Evolutionary conservation across 2,329 filamentous ascomycete species (phyloP).

Genomic region (Penicillium sclerotiorum): DNA sequence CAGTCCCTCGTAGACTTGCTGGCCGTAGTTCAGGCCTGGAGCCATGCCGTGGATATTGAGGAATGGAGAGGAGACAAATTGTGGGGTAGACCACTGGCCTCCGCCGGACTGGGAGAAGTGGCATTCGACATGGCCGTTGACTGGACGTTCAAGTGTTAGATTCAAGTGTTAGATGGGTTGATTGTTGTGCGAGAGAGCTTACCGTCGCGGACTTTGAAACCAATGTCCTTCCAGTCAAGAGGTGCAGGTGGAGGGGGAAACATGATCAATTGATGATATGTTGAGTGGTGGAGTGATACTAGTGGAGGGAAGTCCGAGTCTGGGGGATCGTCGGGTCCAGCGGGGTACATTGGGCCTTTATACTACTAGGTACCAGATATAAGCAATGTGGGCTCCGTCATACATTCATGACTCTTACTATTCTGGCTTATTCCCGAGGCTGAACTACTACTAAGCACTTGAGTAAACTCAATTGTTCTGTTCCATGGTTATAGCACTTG

Average conservation of each 20-base stretch:
- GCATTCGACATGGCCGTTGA: constrained; percentile 92
- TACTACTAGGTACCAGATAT: neutral
- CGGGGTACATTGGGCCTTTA: constrained; percentile 1
- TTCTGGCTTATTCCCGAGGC: neutral
- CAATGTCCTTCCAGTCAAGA: constrained; percentile 84
- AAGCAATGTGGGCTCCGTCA: no score
- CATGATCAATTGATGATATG: constrained; percentile 5
- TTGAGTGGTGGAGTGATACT: neutral
- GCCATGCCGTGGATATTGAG: constrained; percentile 93
- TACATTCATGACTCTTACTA: neutral
- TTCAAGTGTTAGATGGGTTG: neutral
- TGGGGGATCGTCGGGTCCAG: neutral
- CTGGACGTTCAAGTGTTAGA: constrained; percentile 48
- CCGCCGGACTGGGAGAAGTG: constrained; percentile 75
- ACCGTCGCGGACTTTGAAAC: constrained; percentile 92
- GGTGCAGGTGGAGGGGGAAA: constrained; percentile 38
- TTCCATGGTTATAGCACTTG: no score
- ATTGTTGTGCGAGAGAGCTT: constrained; percentile 25
- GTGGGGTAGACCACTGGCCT: constrained; percentile 72
- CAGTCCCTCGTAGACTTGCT: constrained; percentile 97
- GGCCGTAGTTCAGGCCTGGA: constrained; percentile 92
- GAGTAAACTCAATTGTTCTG: no score
- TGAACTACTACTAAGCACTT: no score
- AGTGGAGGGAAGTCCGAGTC: neutral
- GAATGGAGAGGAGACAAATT: constrained; percentile 80